Base-by-base conservation (phyloP, 2,329 filamentous ascomycete genomes). In the Colletotrichum orbiculare region DNA sequence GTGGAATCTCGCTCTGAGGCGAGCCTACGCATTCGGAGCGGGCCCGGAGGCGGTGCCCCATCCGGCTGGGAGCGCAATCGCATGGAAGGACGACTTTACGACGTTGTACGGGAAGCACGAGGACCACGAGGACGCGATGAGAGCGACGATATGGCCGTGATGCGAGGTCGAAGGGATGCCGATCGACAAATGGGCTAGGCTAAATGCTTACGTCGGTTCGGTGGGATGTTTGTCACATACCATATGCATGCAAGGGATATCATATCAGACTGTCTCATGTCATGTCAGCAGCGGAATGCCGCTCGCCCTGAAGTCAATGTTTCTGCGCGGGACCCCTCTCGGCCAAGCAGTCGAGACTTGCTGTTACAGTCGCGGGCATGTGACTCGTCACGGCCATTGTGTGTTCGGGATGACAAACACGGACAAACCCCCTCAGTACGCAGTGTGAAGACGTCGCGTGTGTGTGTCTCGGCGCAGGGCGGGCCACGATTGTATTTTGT, bases 1-100 rank as follows among this genome's bases (percentile, higher is more conserved):
- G 12, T 84, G 81, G 77, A 81, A 81, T 59, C 69, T 85, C 13
- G 82, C 81, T 9, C 69, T 83, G 65, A 73, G 77, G 33, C 76
- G 82, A 60, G 64, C 67, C 34, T 66, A 71, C 38, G 72, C 72
- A 8, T 74, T 71, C 35, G 73, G 71, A 33, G 15, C 39, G 33
- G 58, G 60, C 35, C 54, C 55, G 15, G 57, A 61, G 17, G 50
- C 49, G 8, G 58, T 60, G 39, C 58, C 64, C 39, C 39, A 53
- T 25, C 46, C 48, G 12, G 12, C 13, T 5, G 43, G 35, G 13
- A 62, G 63, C 15, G 59, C 59, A 13, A 59, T 78, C 10, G 69
- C 72, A 62, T 79, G 75, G 72, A 67, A 72, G 57, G 77, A 77
- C 69, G 52, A 67, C 50, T 76, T 72, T 64, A 74, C 76, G 12